A percentile compares a stretch with the other conserved stretches of the same genome.
Evolutionary conservation across 257 asterid species (phyloP).

Genomic region (Solanum tacnaense): DNA sequence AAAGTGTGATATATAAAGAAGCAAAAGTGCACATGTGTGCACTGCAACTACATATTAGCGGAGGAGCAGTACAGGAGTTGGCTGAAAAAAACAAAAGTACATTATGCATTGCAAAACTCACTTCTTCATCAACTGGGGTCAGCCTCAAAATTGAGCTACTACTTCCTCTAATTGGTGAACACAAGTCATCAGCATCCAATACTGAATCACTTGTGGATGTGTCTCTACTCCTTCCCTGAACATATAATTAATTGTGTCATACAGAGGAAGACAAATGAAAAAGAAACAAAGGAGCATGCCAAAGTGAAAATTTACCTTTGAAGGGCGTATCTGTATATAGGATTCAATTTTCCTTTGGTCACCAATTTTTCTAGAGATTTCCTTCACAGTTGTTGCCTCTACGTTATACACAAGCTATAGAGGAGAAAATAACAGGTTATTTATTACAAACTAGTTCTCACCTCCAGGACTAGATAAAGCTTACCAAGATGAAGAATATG

Average conservation of each 20-base stretch:
- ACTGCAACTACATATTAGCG: neutral
- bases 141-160: constrained; percentile 20
- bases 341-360: constrained; percentile 41
- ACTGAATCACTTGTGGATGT: constrained; percentile 48
- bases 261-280: neutral
- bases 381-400: constrained; percentile 42
- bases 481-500: neutral
- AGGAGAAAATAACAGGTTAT: neutral
- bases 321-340: constrained; percentile 20
- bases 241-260: neutral
- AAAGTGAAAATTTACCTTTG: constrained; percentile 34
- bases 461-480: neutral
- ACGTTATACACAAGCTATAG: constrained; percentile 49
- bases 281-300: neutral
- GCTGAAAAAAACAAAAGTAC: neutral
- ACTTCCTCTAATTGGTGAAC: constrained; percentile 34
- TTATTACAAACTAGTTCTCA: neutral
- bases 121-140: constrained; percentile 65
- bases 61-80: neutral
- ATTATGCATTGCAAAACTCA: constrained; percentile 16
- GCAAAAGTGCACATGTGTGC: neutral
- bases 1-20: neutral
- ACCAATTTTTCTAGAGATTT: constrained; percentile 23
- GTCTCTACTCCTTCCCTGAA: constrained; percentile 50
- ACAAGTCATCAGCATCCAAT: constrained; percentile 44